Percentiles rank a stretch among this genome's conserved stretches.
These are phyloP conservation scores for Cyclotella baltica DNA, from an alignment of 108 stramenopile species.

Conservation along the genomic window DNA sequence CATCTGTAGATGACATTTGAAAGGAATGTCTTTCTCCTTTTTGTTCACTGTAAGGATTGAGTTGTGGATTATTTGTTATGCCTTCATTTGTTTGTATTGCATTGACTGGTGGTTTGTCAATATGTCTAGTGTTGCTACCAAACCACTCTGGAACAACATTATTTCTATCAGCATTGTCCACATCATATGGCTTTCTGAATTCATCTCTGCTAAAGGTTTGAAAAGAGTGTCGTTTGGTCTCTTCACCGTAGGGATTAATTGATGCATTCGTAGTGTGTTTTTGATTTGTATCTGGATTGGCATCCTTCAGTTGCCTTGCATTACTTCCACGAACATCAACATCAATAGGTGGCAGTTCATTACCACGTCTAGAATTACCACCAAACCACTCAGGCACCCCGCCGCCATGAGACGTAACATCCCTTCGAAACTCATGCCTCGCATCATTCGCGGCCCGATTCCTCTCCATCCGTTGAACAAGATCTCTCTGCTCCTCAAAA, in stretches of 20 bases:
- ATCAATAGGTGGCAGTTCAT: neutral
- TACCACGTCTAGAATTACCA: neutral
- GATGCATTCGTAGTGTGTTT: neutral
- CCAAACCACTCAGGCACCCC: constrained; percentile 10
- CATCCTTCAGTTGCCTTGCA: neutral
- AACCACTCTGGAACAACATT: neutral
- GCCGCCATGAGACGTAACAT: neutral
- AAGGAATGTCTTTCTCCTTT: neutral
- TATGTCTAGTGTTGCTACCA: neutral
- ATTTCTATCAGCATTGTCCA: neutral
- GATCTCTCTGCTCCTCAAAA: neutral
- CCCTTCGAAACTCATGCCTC: neutral
- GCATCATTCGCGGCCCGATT: neutral
- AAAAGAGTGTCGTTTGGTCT: neutral
- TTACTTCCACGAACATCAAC: neutral
- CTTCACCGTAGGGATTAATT: neutral
- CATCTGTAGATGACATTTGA: constrained; percentile 26
- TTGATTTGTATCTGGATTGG: no score
- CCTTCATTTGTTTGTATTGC: neutral
- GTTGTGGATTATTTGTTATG: no score
- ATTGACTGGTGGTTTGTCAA: neutral
- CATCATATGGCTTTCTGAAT: constrained; percentile 22
- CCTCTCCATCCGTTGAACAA: neutral
- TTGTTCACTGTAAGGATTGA: neutral
- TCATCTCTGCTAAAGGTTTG: constrained; percentile 23